Percentiles rank a stretch among this genome's conserved stretches.
Evolutionary conservation across 2,329 filamentous ascomycete species (phyloP).

Genomic region (Fusarium caatingaense): DNA sequence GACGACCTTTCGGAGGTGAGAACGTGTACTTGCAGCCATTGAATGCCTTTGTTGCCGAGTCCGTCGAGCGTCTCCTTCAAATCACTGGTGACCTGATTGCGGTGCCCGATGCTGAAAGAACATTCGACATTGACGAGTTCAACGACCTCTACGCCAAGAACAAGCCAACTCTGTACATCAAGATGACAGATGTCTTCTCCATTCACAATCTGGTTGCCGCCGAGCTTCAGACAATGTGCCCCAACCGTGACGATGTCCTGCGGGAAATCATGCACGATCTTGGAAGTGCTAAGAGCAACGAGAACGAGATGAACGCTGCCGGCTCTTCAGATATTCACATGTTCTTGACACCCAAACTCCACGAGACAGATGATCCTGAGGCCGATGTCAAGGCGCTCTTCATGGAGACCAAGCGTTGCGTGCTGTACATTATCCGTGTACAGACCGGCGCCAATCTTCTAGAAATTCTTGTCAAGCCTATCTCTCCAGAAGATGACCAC

Average conservation of each 20-base stretch:
- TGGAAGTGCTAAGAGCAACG: slow-evolving; percentile 95
- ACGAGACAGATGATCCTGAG: slow-evolving; percentile 92
- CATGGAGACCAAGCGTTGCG: slow-evolving; percentile 97
- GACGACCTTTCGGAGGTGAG: slow-evolving; percentile 89
- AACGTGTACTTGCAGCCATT: slow-evolving; percentile 96
- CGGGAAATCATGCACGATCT: slow-evolving; percentile 93
- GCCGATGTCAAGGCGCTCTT: slow-evolving; percentile 92
- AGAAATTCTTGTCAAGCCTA: slow-evolving; percentile 93
- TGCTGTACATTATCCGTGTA: slow-evolving; percentile 96
- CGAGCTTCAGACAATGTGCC: slow-evolving; percentile 82
- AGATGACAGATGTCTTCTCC: slow-evolving; percentile 96
- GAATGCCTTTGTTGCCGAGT: slow-evolving; percentile 90
- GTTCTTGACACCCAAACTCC: slow-evolving; percentile 88
- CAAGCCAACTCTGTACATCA: slow-evolving; percentile 98
- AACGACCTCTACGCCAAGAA: slow-evolving; percentile 97
- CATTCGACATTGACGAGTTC: slow-evolving; percentile 98
- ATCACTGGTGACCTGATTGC: slow-evolving; percentile 83
- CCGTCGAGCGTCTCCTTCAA: slow-evolving; percentile 80
- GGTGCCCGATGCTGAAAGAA: slow-evolving; percentile 86
- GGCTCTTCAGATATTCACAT: slow-evolving; percentile 90
- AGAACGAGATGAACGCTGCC: slow-evolving; percentile 89
- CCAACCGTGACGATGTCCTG: slow-evolving; percentile 84
- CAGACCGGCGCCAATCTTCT: slow-evolving; percentile 93
- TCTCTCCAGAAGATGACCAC: slow-evolving; percentile 86
- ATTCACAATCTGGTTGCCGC: slow-evolving; percentile 89